Percentiles rank a stretch among this genome's conserved stretches.
Conservation (phyloP, 495 filamentous ascomycete species). For the Penicillium manginii region DNA sequence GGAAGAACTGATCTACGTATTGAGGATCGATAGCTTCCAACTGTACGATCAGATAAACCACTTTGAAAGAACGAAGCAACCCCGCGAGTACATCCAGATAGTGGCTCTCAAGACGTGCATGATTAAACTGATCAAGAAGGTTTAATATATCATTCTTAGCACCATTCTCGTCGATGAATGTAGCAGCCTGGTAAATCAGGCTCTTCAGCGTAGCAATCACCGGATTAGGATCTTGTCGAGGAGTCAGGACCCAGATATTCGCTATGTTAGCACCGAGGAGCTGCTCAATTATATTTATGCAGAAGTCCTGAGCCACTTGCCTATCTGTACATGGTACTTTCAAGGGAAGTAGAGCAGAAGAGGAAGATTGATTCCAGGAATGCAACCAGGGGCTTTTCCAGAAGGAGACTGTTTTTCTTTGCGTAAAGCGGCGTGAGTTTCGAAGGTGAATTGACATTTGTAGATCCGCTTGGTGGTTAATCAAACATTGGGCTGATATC, state of each 20-base stretch:
- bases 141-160: no score
- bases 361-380: slow-evolving; percentile 1
- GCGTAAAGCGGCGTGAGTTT: not conserved
- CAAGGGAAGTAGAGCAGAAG: not conserved
- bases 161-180: no score
- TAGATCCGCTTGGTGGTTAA: no score
- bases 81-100: no score
- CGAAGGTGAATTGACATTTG: not conserved
- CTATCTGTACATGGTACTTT: not conserved
- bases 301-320: not conserved
- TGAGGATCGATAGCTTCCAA: no score
- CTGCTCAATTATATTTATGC: slow-evolving; percentile 2
- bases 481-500: not conserved
- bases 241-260: not conserved
- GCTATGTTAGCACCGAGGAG: not conserved
- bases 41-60: no score
- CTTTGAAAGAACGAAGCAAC: no score
- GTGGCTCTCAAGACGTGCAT: no score
- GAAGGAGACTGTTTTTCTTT: not conserved
- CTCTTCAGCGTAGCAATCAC: not conserved
- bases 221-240: not conserved
- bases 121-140: no score
- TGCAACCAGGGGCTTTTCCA: no score
- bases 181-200: slow-evolving; percentile 5
- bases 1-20: no score